phyloP scores from a whole-genome alignment of 305 asterid genomes.

The Fraxinus floribunda region DNA sequence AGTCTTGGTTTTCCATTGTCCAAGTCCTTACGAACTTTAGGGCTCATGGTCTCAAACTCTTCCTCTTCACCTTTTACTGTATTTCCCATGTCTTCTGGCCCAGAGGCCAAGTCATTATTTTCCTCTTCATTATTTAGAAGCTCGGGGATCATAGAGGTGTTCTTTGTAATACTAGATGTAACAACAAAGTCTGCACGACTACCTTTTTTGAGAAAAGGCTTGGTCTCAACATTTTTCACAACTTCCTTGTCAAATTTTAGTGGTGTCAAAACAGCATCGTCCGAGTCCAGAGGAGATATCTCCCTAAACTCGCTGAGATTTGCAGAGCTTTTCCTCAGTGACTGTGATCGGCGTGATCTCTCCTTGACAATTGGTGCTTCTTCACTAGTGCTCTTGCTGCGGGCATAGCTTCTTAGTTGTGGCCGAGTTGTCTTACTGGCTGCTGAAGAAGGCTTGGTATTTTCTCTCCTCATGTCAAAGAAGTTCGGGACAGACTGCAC shows the following conservation, averaged over 20 bases:
- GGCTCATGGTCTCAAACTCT: constrained; percentile 38
- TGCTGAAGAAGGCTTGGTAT: constrained; percentile 67
- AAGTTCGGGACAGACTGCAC: constrained; percentile 55
- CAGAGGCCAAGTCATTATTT: constrained; percentile 46
- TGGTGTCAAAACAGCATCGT: constrained; percentile 45
- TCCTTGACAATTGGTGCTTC: constrained; percentile 54
- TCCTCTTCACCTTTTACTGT: constrained; percentile 49
- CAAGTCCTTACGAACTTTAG: constrained; percentile 35
- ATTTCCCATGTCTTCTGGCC: constrained; percentile 41
- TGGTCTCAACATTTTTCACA: constrained; percentile 41
- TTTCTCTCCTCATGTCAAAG: constrained; percentile 55
- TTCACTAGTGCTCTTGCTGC: constrained; percentile 63
- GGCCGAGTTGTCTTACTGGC: constrained; percentile 56
- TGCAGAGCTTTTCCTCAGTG: constrained; percentile 59
- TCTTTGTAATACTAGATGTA: constrained; percentile 48
- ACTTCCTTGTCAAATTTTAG: constrained; percentile 53
- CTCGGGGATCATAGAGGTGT: constrained; percentile 38
- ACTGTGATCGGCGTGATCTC: constrained; percentile 52
- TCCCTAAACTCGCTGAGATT: constrained; percentile 49
- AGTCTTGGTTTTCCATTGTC: constrained; percentile 44
- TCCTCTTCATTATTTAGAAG: constrained; percentile 42
- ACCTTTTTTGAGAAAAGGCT: constrained; percentile 66
- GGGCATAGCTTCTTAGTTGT: constrained; percentile 60
- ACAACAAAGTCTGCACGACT: constrained; percentile 51
- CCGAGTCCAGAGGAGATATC: constrained; percentile 42